These are phyloP conservation scores for Darksidea phi DNA, from an alignment of 495 filamentous ascomycete genomes.

Conservation along the genomic window DNA sequence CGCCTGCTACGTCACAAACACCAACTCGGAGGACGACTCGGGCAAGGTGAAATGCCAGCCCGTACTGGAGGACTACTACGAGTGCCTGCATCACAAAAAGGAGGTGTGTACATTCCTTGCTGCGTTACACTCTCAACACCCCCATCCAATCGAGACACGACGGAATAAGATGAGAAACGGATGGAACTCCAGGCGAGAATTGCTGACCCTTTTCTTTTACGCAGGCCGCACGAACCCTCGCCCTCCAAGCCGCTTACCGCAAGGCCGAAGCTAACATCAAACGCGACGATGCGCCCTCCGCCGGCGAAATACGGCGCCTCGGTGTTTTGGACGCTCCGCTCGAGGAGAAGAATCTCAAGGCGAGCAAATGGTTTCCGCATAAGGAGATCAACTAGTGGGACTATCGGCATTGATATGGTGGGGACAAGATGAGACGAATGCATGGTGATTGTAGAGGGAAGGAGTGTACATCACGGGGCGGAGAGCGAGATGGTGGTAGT, in stretches of 20 bases:
- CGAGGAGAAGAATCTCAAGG: conserved; percentile 66
- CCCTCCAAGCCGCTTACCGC: conserved; percentile 83
- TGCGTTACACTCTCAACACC: too few relatives aligned
- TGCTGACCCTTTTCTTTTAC: conserved; percentile 18
- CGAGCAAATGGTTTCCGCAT: conserved; percentile 39
- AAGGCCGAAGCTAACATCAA: conserved; percentile 73
- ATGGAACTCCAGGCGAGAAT: too few relatives aligned
- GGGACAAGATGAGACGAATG: too few relatives aligned
- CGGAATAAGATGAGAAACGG: too few relatives aligned
- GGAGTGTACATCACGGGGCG: too few relatives aligned
- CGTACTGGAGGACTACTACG: conserved; percentile 94
- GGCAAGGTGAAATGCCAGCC: conserved; percentile 88
- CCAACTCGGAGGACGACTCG: conserved; percentile 58
- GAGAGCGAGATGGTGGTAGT: too few relatives aligned
- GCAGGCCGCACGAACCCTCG: conserved; percentile 73
- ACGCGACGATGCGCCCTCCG: conserved; percentile 70
- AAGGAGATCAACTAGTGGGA: conserved; percentile 38
- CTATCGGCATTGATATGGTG: too few relatives aligned
- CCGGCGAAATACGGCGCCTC: conserved; percentile 77
- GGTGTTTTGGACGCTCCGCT: conserved; percentile 73
- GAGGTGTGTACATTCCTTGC: too few relatives aligned
- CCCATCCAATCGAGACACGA: too few relatives aligned
- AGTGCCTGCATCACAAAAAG: conserved; percentile 97
- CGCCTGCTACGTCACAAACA: conserved; percentile 51
- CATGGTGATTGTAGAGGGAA: too few relatives aligned